Conservation (phyloP, 306 rosid species). For the Sesbania bispinosa region DNA sequence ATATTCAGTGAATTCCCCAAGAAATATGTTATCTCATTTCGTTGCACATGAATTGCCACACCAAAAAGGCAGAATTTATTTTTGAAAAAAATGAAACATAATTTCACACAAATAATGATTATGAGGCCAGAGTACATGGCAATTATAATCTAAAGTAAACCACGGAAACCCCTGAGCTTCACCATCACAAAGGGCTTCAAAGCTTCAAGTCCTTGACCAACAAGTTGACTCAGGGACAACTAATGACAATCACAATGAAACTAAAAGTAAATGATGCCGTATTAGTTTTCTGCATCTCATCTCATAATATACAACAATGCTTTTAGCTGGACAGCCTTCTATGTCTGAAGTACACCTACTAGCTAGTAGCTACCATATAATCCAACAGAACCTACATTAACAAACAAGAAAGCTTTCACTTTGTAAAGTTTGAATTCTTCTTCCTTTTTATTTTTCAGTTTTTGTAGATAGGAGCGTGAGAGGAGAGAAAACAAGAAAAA, state of each 20-base stretch:
- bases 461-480: no score
- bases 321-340: conserved; percentile 20
- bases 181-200: not conserved
- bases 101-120: not conserved
- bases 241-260: not conserved
- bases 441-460: no score
- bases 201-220: not conserved
- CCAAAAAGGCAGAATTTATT: not conserved
- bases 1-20: no score
- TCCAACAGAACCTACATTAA: conserved; percentile 23
- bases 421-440: conserved; percentile 1
- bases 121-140: not conserved
- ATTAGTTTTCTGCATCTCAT: conserved; percentile 27
- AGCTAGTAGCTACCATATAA: conserved; percentile 1
- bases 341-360: conserved; percentile 8
- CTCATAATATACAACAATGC: conserved; percentile 32
- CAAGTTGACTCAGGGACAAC: not conserved
- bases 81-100: not conserved
- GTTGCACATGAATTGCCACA: not conserved
- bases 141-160: not conserved
- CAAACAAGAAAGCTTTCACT: conserved; percentile 17
- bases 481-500: no score
- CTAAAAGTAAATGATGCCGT: not conserved
- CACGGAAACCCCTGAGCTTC: not conserved
- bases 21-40: not conserved